A percentile compares a stretch with the other conserved stretches of the same genome.
Conservation (phyloP, 2,329 filamentous ascomycete genomes). For the Nothopassalora personata region DNA sequence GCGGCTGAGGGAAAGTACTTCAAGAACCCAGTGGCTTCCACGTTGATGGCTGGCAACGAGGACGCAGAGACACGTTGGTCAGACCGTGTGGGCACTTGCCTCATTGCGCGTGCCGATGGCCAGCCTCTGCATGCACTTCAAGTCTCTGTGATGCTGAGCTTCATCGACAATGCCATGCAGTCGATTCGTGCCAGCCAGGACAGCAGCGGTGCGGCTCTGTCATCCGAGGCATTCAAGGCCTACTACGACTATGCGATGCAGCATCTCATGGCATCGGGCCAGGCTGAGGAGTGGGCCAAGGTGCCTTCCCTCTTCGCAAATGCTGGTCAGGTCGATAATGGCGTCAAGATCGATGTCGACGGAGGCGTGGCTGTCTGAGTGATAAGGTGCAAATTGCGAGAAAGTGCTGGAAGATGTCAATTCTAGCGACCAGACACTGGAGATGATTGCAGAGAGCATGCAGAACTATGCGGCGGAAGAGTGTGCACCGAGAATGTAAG, state of each 20-base stretch:
- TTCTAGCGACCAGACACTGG: not conserved
- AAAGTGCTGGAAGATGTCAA: not conserved
- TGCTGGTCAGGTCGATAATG: not conserved
- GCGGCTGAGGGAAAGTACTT: not conserved
- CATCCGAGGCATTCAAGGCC: not conserved
- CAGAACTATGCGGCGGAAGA: not conserved
- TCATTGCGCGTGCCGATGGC: not conserved
- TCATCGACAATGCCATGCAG: not conserved
- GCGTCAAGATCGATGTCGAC: not conserved
- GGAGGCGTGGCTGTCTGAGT: not conserved
- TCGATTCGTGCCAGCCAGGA: not conserved
- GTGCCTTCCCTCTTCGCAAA: not conserved
- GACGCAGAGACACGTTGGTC: not conserved
- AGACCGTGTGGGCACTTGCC: not conserved
- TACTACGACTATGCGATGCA: not conserved
- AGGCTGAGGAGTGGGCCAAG: not conserved
- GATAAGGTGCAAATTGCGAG: not conserved
- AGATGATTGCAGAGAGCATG: not conserved
- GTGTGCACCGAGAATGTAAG: not conserved
- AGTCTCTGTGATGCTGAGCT: not conserved
- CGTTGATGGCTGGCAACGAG: constrained; percentile 1
- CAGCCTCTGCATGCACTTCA: not conserved
- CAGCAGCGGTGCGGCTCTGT: not conserved
- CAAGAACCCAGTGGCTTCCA: not conserved
- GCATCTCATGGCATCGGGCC: not conserved